Evolutionary conservation across 305 asterid species (phyloP).

Genomic region (Ajuga reptans): DNA sequence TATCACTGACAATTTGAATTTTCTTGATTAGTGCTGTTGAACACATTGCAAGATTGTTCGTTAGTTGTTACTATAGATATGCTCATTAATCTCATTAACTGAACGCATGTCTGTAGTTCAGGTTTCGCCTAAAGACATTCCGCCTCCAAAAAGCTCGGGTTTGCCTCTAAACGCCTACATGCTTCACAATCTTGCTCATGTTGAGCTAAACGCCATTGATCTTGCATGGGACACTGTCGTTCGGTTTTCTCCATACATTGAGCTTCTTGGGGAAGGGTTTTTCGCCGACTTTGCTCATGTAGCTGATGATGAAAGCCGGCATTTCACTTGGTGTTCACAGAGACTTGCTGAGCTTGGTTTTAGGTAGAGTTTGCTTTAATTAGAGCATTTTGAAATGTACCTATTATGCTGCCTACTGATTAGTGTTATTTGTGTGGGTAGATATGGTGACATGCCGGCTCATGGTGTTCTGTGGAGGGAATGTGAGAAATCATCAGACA

Average conservation of each 20-base stretch:
- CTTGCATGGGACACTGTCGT: slow-evolving; percentile 99
- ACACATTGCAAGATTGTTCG: not conserved
- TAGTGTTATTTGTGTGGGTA: slow-evolving; percentile 21
- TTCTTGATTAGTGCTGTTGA: slow-evolving; percentile 1
- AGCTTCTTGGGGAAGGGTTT: slow-evolving; percentile 77
- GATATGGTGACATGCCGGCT: slow-evolving; percentile 97
- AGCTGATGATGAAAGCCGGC: slow-evolving; percentile 96
- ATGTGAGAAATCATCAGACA: slow-evolving; percentile 75
- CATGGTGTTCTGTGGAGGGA: slow-evolving; percentile 89
- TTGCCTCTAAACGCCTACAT: slow-evolving; percentile 85
- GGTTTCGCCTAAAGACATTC: slow-evolving; percentile 88
- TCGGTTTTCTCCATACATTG: slow-evolving; percentile 63
- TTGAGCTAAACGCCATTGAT: slow-evolving; percentile 95
- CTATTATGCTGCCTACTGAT: slow-evolving; percentile 22
- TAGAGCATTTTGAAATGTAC: slow-evolving; percentile 1
- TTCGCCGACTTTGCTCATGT: slow-evolving; percentile 92
- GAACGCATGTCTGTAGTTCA: slow-evolving; percentile 26
- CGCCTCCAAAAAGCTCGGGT: slow-evolving; percentile 61
- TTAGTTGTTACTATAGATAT: not conserved
- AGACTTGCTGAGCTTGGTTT: slow-evolving; percentile 84
- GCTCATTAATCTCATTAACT: not conserved
- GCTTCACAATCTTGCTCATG: slow-evolving; percentile 97
- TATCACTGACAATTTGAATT: not conserved
- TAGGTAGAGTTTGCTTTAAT: slow-evolving; percentile 37
- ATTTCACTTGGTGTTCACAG: slow-evolving; percentile 91